phyloP scores from a whole-genome alignment of 2,329 filamentous ascomycete species.

The Emergomyces pasteurianus region DNA sequence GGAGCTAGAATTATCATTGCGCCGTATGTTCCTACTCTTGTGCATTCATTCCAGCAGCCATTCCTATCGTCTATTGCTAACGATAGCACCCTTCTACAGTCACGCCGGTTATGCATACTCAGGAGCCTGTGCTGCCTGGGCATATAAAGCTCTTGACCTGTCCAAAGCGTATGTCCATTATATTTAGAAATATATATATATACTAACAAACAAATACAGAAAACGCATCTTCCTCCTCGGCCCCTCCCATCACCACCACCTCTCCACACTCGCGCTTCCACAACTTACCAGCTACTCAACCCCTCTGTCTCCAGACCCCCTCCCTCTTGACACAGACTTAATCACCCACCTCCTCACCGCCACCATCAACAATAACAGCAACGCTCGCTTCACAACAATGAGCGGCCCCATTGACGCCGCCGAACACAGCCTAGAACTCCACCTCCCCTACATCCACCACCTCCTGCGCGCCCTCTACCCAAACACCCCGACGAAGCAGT shows the following conservation, averaged over 20 bases:
- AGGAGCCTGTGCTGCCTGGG: conserved; percentile 83
- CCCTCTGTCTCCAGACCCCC: conserved; percentile 31
- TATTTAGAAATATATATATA: not conserved
- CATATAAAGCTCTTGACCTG: conserved; percentile 80
- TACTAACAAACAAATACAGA: conserved; percentile 24
- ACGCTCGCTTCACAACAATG: conserved; percentile 42
- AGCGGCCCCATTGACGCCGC: conserved; percentile 54
- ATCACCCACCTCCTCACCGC: conserved; percentile 27
- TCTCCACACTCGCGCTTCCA: conserved; percentile 65
- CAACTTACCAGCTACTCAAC: conserved; percentile 46
- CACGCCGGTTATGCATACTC: conserved; percentile 93
- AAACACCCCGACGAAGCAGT: conserved; percentile 40
- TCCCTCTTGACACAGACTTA: conserved; percentile 33
- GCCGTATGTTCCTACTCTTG: conserved; percentile 66
- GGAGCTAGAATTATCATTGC: conserved; percentile 80
- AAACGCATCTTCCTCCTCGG: conserved; percentile 89
- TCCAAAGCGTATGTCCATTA: conserved; percentile 46
- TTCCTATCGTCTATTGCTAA: conserved; percentile 21
- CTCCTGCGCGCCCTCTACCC: conserved; percentile 45
- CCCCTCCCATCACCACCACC: conserved; percentile 78
- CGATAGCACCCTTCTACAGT: conserved; percentile 36
- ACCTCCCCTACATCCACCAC: conserved; percentile 86
- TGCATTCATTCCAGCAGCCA: conserved; percentile 3
- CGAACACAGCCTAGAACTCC: conserved; percentile 95
- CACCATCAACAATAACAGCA: conserved; percentile 16